Base-by-base conservation (phyloP, 2,329 filamentous ascomycete genomes). In the Parastagonospora avenae region DNA sequence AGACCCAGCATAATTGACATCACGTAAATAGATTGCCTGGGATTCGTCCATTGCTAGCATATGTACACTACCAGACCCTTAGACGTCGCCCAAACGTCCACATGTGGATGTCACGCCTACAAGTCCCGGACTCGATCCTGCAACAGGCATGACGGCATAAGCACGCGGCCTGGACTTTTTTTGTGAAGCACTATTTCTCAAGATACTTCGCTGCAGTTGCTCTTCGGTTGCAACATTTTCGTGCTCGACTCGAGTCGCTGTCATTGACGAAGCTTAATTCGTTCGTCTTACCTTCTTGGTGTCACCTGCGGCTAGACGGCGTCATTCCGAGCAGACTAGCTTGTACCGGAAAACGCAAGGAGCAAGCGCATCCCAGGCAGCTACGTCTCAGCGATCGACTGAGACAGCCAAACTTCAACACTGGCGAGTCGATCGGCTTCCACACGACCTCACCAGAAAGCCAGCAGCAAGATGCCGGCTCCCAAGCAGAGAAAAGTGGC, bases 401-500 rank as follows among this genome's bases (percentile, higher is more conserved):
- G 53, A 54, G 50, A 56, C 52, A 41, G 43, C 50, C 33, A 51
- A 52, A 43, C 50, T 39, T 56, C 50, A 41, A 62, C 55, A 48
- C 63, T 63, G 61, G 62, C 66, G 50, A 62, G 46, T 54, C 59
- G 59, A 48, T 59, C 61, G 49, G 51, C 59, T 30, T 51, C 51
- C 36, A 44, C 51, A 54, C 53, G 42, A 31, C 48, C 51, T 48
- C 49, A 27, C 44, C 48, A 41, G 29, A 54, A 50, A 51, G 40
- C 52, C 50, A 54, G 40, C 60, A 67, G 42, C 61, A 67, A 63
- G 40, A 90, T 90, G 87, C 81, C 86, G 62, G 78, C 87, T 41
- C 84, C 88, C 52, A 96, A 96, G 77, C 92, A 96, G 77, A 84
- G 92, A 69, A 97, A 97, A 82, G 89, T 97, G 74, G 92, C 92